phyloP scores from a whole-genome alignment of 257 asterid species.

The Lycium ferocissimum region DNA sequence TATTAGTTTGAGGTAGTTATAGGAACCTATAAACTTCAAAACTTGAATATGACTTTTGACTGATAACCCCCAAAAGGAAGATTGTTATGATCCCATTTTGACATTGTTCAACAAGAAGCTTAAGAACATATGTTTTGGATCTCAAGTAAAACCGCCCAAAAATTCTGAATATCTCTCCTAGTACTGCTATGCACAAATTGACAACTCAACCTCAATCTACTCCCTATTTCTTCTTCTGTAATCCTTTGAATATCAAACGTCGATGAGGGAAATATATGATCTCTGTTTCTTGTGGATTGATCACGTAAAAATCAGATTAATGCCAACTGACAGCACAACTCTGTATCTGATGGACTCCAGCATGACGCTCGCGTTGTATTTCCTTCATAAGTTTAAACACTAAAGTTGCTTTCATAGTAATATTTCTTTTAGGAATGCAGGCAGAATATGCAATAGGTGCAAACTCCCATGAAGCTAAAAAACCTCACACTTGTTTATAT shows the following conservation, averaged over 20 bases:
- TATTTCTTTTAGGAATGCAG: not conserved
- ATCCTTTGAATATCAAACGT: not conserved
- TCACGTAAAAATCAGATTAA: not conserved
- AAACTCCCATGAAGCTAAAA: conserved; percentile 12
- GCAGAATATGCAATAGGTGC: not conserved
- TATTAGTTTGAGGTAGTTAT: not conserved
- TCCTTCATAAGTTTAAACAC: no score
- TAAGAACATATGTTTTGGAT: not conserved
- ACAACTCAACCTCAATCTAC: not conserved
- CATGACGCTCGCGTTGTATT: no score
- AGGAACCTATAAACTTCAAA: not conserved
- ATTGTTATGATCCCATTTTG: not conserved
- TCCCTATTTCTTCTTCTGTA: not conserved
- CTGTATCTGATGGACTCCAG: no score
- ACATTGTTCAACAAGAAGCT: conserved; percentile 4
- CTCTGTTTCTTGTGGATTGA: not conserved
- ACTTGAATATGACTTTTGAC: not conserved
- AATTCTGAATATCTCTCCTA: no score
- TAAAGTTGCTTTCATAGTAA: not conserved
- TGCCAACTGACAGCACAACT: not conserved
- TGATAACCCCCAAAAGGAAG: not conserved
- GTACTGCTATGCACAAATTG: not conserved
- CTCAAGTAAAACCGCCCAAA: no score
- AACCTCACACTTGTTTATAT: conserved; percentile 20
- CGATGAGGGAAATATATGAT: not conserved